Conservation (phyloP, 1,139 yeast species). For the Pichia sp. region DNA sequence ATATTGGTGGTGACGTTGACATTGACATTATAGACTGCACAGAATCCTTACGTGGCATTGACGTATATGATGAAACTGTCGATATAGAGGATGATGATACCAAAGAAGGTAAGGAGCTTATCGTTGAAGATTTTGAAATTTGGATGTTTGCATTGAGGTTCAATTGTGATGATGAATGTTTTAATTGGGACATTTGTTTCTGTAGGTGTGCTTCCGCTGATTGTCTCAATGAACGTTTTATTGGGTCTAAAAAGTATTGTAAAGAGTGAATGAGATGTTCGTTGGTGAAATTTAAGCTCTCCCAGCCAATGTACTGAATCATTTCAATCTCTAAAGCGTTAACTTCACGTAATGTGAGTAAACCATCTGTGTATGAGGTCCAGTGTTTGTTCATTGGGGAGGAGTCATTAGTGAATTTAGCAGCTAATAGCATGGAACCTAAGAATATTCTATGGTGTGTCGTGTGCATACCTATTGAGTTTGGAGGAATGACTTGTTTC, state of each 20-base stretch:
- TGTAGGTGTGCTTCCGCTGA: conserved; percentile 18
- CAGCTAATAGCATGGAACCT: conserved; percentile 81
- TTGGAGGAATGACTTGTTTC: conserved; percentile 71
- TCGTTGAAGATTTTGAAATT: conserved; percentile 7
- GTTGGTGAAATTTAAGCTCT: conserved; percentile 52
- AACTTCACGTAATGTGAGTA: conserved; percentile 68
- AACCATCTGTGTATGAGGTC: conserved; percentile 85
- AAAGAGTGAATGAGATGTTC: conserved; percentile 63
- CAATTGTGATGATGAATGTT: not conserved
- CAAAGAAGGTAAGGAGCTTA: conserved; percentile 13
- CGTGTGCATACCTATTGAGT: conserved; percentile 89
- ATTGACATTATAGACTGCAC: conserved; percentile 12
- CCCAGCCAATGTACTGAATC: conserved; percentile 78
- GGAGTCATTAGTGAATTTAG: conserved; percentile 87
- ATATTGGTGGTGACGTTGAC: conserved; percentile 11
- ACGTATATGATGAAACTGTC: conserved; percentile 12
- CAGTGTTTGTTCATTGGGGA: conserved; percentile 94
- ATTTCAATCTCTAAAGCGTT: conserved; percentile 90
- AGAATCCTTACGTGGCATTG: conserved; percentile 12
- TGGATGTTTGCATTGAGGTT: not conserved
- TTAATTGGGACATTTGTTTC: not conserved
- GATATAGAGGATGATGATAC: conserved; percentile 15
- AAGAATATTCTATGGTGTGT: conserved; percentile 89
- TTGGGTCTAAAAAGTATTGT: conserved; percentile 69
- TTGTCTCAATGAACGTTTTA: conserved; percentile 38